Evolutionary conservation across 306 rosid species (phyloP).

Genomic region (Mimosa pudica): DNA sequence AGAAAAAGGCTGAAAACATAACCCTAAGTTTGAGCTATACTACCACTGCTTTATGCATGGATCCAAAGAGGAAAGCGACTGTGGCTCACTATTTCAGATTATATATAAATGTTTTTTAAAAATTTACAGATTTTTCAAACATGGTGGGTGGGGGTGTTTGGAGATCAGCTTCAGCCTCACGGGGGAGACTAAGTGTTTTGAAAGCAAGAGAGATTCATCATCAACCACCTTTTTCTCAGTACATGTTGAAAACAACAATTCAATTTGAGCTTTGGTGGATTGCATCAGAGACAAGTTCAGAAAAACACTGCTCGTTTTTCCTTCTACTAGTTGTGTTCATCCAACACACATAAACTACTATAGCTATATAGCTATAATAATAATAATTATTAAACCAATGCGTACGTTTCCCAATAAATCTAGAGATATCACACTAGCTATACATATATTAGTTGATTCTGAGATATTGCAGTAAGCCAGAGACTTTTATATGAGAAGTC

Average conservation of each 20-base stretch:
- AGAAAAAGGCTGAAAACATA: conserved; percentile 33
- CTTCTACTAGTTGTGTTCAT: conserved; percentile 34
- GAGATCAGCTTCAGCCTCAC: conserved; percentile 38
- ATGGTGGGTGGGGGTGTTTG: conserved; percentile 15
- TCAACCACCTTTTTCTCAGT: conserved; percentile 37
- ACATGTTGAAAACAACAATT: conserved; percentile 59
- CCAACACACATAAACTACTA: conserved; percentile 11
- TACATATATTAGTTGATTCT: background rate
- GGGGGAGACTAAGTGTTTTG: conserved; percentile 32
- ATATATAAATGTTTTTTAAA: background rate
- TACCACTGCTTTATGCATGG: conserved; percentile 36
- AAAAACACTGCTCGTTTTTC: conserved; percentile 48
- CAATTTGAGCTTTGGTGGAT: conserved; percentile 41
- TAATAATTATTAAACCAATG: conserved; percentile 26
- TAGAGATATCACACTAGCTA: conserved; percentile 5
- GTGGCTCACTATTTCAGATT: conserved; percentile 52
- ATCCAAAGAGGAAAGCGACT: conserved; percentile 54
- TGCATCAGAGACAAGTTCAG: conserved; percentile 36
- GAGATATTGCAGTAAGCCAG: conserved; percentile 32
- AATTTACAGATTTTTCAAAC: conserved; percentile 11
- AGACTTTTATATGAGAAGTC: conserved; percentile 32
- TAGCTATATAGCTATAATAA: background rate
- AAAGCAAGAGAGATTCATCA: conserved; percentile 44
- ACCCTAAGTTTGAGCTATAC: conserved; percentile 45
- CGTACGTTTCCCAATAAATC: conserved; percentile 25